A percentile compares a stretch with the other conserved stretches of the same genome.
These are phyloP conservation scores for Penicillium lagena DNA, from an alignment of 495 filamentous ascomycete species.

Conservation along the genomic window DNA sequence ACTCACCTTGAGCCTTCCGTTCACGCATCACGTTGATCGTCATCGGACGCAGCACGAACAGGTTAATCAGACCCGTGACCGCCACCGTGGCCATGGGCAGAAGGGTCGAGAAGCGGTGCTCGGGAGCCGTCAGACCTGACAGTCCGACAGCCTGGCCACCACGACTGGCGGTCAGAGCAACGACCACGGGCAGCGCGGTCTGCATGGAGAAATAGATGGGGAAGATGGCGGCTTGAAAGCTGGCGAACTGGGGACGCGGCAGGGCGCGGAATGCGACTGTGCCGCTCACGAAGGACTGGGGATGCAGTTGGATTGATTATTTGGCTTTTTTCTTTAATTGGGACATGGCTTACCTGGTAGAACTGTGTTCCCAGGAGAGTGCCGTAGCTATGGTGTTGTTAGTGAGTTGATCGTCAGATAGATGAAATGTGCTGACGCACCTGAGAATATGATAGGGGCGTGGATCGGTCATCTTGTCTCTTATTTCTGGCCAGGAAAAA, in stretches of 20 bases:
- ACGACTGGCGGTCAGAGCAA: constrained; percentile 78
- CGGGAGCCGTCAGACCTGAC: constrained; percentile 46
- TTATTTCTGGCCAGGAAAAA: neutral
- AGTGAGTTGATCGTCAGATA: constrained; percentile 8
- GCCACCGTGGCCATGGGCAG: constrained; percentile 61
- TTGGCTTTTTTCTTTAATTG: no score
- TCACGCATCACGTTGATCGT: constrained; percentile 67
- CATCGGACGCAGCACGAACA: constrained; percentile 60
- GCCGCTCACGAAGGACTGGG: constrained; percentile 72
- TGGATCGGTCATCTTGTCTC: constrained; percentile 38
- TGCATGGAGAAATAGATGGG: constrained; percentile 84
- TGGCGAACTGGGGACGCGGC: constrained; percentile 70
- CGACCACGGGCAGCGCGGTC: constrained; percentile 59
- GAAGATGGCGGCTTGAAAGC: constrained; percentile 72
- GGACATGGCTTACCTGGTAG: constrained; percentile 54
- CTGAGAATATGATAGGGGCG: constrained; percentile 74
- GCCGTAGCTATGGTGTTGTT: constrained; percentile 56
- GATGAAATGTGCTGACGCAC: constrained; percentile 33
- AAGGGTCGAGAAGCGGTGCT: constrained; percentile 53
- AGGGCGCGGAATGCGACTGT: constrained; percentile 68
- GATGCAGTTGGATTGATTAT: neutral
- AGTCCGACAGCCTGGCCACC: constrained; percentile 34
- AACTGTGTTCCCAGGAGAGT: constrained; percentile 71
- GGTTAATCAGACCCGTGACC: constrained; percentile 58
- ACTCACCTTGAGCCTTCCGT: constrained; percentile 68